These are phyloP conservation scores for Fusarium neocosmosporiellum DNA, from an alignment of 2,329 filamentous ascomycete species.

Conservation along the genomic window DNA sequence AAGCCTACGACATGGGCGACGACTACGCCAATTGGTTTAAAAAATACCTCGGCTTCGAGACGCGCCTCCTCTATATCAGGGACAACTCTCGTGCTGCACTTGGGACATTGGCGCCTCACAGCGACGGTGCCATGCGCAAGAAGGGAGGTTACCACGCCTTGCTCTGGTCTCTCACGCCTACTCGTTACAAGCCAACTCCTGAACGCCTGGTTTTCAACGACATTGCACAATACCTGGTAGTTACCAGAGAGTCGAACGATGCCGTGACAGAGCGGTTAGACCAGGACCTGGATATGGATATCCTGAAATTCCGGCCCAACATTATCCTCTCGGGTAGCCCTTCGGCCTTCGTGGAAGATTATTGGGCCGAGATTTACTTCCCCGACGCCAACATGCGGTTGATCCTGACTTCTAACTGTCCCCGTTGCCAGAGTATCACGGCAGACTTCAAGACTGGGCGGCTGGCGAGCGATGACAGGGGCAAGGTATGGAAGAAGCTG, in stretches of 20 bases:
- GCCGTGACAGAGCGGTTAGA: background rate
- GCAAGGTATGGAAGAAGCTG: background rate
- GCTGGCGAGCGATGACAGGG: background rate
- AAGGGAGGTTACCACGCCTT: background rate
- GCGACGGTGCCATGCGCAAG: background rate
- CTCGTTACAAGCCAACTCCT: background rate
- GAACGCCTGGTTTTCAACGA: background rate
- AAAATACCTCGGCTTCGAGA: background rate
- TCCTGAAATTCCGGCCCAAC: background rate
- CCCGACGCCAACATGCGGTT: background rate
- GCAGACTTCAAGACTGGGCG: background rate
- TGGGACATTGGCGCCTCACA: background rate
- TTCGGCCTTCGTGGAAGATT: background rate
- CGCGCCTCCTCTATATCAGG: background rate
- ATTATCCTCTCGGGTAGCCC: background rate
- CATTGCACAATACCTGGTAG: background rate
- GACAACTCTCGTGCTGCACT: background rate
- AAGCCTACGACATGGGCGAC: background rate
- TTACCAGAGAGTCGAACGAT: background rate
- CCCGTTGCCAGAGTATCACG: background rate
- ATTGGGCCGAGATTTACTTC: background rate
- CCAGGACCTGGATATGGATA: background rate
- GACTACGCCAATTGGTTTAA: background rate
- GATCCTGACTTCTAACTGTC: background rate
- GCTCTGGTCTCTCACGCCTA: background rate